Percentiles rank a stretch among this genome's conserved stretches.
Evolutionary conservation across 2,329 filamentous ascomycete species (phyloP).

Genomic region (Aspergillus ochraceus): DNA sequence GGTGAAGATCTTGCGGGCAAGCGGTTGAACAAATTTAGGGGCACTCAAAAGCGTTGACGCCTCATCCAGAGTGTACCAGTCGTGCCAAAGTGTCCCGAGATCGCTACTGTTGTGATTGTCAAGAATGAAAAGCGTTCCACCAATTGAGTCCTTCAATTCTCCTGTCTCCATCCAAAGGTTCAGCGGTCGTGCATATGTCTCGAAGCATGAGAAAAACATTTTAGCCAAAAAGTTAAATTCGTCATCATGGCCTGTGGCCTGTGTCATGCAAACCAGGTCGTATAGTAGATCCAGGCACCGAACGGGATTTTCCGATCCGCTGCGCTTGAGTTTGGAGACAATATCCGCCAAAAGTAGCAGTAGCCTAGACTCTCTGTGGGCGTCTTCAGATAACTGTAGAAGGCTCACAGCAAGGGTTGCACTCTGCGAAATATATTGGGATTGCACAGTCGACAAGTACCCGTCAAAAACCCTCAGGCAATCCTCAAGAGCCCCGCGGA

Average conservation of each 20-base stretch:
- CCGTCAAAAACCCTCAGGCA: slow-evolving; percentile 61
- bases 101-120: slow-evolving; percentile 58
- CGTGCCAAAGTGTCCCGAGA: slow-evolving; percentile 70
- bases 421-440: slow-evolving; percentile 56
- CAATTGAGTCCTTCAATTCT: slow-evolving; percentile 58
- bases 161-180: slow-evolving; percentile 83
- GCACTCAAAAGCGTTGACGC: slow-evolving; percentile 62
- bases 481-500: slow-evolving; percentile 63
- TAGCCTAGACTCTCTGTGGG: slow-evolving; percentile 55
- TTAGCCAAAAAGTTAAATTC: slow-evolving; percentile 64
- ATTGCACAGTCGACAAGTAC: slow-evolving; percentile 60
- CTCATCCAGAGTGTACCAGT: slow-evolving; percentile 67
- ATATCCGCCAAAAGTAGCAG: slow-evolving; percentile 63
- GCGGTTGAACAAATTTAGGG: slow-evolving; percentile 72
- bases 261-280: slow-evolving; percentile 66
- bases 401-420: slow-evolving; percentile 65
- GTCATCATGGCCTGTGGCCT: slow-evolving; percentile 64
- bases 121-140: slow-evolving; percentile 75
- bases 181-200: slow-evolving; percentile 78
- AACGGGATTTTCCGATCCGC: slow-evolving; percentile 55
- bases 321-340: slow-evolving; percentile 56
- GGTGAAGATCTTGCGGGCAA: slow-evolving; percentile 73
- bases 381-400: slow-evolving; percentile 59
- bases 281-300: slow-evolving; percentile 78
- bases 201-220: slow-evolving; percentile 79